Evolutionary conservation across 2,329 filamentous ascomycete species (phyloP).

Genomic region (Fusarium paranaense): DNA sequence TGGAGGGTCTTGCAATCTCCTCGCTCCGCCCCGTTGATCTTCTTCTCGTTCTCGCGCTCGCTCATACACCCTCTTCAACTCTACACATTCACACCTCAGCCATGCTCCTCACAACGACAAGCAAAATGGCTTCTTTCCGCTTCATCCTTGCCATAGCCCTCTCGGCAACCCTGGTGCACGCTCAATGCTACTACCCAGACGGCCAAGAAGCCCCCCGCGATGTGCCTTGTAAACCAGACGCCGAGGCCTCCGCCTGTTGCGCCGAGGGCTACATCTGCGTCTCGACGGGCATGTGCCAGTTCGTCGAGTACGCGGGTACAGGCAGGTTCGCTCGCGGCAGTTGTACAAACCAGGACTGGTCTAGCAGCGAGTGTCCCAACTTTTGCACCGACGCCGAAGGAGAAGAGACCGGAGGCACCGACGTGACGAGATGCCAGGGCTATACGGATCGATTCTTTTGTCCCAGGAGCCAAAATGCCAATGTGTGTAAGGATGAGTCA

Average conservation of each 20-base stretch:
- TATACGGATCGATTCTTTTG: neutral
- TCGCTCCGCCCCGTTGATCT: neutral
- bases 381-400: neutral
- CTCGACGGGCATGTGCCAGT: neutral
- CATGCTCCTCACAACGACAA: neutral
- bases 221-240: neutral
- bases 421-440: neutral
- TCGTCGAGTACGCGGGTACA: neutral
- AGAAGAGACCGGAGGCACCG: neutral
- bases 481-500: neutral
- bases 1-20: neutral
- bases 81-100: neutral
- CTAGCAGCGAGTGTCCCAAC: neutral
- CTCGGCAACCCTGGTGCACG: neutral
- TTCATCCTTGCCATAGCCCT: neutral
- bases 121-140: neutral
- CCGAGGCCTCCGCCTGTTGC: neutral
- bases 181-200: neutral
- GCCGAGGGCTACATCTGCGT: neutral
- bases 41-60: neutral
- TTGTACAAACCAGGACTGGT: neutral
- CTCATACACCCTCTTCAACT: neutral
- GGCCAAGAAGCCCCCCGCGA: neutral
- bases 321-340: neutral
- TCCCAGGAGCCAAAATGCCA: neutral